Base-by-base conservation (phyloP, 208 protist species). In the Leishmania amazonensis region DNA sequence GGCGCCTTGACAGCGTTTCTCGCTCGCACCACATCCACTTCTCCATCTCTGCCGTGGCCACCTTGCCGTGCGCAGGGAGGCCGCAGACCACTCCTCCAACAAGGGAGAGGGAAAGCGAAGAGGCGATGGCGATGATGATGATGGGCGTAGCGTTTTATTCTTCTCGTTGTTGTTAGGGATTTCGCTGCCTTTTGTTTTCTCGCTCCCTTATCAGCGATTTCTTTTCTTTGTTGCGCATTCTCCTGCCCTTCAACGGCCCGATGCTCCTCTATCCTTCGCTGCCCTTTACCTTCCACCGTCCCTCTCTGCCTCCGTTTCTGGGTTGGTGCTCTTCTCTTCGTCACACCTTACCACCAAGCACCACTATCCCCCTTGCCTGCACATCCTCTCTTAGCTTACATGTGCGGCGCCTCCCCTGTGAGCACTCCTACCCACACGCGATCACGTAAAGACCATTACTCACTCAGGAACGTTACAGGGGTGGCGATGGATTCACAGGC, bases 401-500 rank as follows among this genome's bases (percentile, higher is more conserved):
- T 53, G 68, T 1, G 19, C 40, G 53, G 68, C 11, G 11, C 1
- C 9, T 73, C 68, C 9, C 9, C 40, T 73, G 11, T 17, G 40
- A 38, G 31, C 24, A 51, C 68, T 3, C 11, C 8, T 21, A 49
- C n/a, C 49, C 68, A 73, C 21, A 35, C 1, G 28, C 38, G 5
- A n/a, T 11, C 1, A 47, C 17, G 6, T 5, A 42, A n/a, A 47
- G 2, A 47, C 42, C 53, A 28, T 57, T 31, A 15, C 71, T 51
- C 24, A 42, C 24, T 45, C 21, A 21, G 40, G 17, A n/a, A 31
- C 68, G 9, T n/a, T 51, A 47, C 24, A 73, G 31, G 31, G 42
- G 42, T n/a, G 68, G 42, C 35, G 68, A 75, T 81, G 75, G 72
- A 31, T 40, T 54, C 65, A 51, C 60, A 21, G 45, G 68, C 54